Base-by-base conservation (phyloP, 2,329 filamentous ascomycete genomes). In the Microsporum audouinii region DNA sequence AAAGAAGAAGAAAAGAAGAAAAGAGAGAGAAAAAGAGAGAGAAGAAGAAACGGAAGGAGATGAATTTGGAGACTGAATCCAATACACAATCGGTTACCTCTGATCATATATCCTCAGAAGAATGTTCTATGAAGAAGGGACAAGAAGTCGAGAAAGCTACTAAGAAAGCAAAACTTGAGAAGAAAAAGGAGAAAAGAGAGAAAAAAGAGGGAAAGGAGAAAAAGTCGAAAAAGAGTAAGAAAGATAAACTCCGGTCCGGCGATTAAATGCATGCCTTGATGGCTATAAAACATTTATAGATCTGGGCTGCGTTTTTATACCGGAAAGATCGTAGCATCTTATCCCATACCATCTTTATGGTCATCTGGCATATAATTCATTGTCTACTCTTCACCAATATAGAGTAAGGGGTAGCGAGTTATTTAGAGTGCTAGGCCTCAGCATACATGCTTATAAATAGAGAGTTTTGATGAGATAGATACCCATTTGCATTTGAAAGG, bases 141-240 rank as follows among this genome's bases (percentile, higher is more conserved):
- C 64, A 55, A 63, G 68, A 60, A 60, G 66, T 56, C 59, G 62
- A 59, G 67, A 67, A 68, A 70, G 69, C 68, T 69, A 57, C 65
- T 69, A 66, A 66, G 74, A 68, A 67, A 67, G 58, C 43, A 17
- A 27, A 14, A 36, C 14, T 14, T 17, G 43, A 38, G 6, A 10
- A 45, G 41, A 59, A n/a, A 41, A n/a, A 14, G 6, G 57, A 36
- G 39, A 62, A 62, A 66, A 43, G 17, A n/a, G 14, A n/a, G 12
- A n/a, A 43, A n/a, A 43, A n/a, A n/a, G 39, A 43, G n/a, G 2
- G 17, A 43, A 7, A n/a, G 14, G n/a, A 43, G 39, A 43, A 43
- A 43, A 43, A 43, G 39, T 67, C 65, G 38, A 64, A 65, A 59
- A 61, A 66, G 5, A 72, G 71, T 67, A 76, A 74, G 62, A 78